Evolutionary conservation across 257 asterid species (phyloP).

Genomic region (Ligustrum vulgare): DNA sequence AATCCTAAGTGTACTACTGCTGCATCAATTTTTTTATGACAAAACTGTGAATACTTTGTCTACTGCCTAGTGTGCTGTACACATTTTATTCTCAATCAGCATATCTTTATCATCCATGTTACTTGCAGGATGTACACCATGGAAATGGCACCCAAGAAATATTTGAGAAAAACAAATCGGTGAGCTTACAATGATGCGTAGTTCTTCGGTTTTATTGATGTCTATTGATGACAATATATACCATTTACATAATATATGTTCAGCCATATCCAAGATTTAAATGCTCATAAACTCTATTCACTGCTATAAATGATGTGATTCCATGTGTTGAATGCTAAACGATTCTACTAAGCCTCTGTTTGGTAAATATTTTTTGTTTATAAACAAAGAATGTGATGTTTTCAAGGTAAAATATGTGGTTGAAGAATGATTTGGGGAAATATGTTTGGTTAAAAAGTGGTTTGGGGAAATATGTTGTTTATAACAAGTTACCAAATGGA

Average conservation of each 20-base stretch:
- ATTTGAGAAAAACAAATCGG: constrained; percentile 83
- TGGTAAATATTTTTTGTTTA: no score
- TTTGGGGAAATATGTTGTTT: no score
- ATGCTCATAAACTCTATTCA: not conserved
- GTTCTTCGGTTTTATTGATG: constrained; percentile 17
- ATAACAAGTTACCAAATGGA: no score
- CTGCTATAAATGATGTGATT: constrained; percentile 1
- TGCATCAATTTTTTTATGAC: not conserved
- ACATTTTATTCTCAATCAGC: not conserved
- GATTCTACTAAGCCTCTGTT: not conserved
- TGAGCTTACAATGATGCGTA: constrained; percentile 34
- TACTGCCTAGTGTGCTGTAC: not conserved
- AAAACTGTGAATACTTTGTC: not conserved
- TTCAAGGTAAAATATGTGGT: no score
- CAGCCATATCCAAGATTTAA: not conserved
- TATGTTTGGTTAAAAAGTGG: no score
- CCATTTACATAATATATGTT: not conserved
- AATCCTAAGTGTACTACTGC: not conserved
- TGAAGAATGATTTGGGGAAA: no score
- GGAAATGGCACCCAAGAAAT: constrained; percentile 99
- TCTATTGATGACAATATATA: constrained; percentile 7
- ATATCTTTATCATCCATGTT: constrained; percentile 20
- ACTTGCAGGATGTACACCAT: constrained; percentile 92
- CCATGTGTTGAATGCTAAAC: constrained; percentile 10
- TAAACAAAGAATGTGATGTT: no score